Evolutionary conservation across 116 monocot genomes (phyloP).

Genomic region (Cymodocea nodosa): DNA sequence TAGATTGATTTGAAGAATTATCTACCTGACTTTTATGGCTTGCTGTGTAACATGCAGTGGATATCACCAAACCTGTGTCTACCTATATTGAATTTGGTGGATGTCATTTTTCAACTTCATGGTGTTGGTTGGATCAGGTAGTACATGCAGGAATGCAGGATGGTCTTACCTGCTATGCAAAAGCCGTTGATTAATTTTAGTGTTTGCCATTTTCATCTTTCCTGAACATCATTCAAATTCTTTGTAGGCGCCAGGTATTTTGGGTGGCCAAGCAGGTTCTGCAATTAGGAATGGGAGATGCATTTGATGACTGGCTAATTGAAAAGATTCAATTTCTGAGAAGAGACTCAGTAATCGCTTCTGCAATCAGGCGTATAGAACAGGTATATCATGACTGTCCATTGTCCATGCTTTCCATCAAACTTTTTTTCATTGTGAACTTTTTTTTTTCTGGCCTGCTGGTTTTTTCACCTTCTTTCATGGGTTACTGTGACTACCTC

Average conservation of each 20-base stretch:
- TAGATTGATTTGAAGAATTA: no score
- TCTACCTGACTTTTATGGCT: background rate
- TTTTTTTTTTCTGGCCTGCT: background rate
- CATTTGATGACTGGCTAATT: slow-evolving; percentile 96
- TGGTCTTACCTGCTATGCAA: no score
- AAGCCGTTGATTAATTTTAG: no score
- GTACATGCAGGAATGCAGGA: background rate
- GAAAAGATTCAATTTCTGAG: slow-evolving; percentile 85
- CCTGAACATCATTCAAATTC: background rate
- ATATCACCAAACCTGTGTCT: slow-evolving; percentile 67
- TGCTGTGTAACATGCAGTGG: slow-evolving; percentile 35
- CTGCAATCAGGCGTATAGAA: slow-evolving; percentile 63
- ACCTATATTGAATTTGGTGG: slow-evolving; percentile 81
- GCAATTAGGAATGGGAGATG: slow-evolving; percentile 98
- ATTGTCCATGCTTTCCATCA: background rate
- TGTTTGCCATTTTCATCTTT: background rate
- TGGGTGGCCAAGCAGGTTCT: slow-evolving; percentile 89
- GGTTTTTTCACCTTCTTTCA: no score
- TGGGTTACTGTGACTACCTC: no score
- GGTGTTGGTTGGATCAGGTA: slow-evolving; percentile 98
- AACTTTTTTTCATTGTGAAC: background rate
- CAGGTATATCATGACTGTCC: slow-evolving; percentile 31
- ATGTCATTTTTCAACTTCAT: slow-evolving; percentile 86
- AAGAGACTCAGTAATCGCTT: slow-evolving; percentile 65
- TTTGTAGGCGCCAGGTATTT: slow-evolving; percentile 76